Percentiles rank a stretch among this genome's conserved stretches.
These are phyloP conservation scores for Picochlorum sp. DNA, from an alignment of 139 green algal species.

Conservation along the genomic window DNA sequence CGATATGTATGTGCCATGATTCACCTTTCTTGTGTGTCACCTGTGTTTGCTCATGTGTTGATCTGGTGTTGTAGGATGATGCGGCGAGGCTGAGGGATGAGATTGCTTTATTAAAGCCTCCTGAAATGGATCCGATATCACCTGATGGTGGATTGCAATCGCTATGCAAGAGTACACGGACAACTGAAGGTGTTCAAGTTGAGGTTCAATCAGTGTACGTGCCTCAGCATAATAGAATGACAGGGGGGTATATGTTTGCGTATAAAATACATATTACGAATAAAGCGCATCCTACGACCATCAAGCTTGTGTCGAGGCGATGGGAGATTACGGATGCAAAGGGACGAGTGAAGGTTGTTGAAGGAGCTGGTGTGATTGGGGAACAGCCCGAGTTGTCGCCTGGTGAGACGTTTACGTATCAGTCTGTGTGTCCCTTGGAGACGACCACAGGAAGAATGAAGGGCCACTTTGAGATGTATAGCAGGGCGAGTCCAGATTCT, in stretches of 20 bases:
- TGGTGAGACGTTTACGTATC: conserved; percentile 59
- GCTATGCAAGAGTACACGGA: background rate
- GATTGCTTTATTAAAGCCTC: conserved; percentile 8
- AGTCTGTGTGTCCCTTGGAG: conserved; percentile 47
- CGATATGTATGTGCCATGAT: background rate
- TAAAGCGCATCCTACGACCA: conserved; percentile 9
- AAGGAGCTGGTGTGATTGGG: conserved; percentile 66
- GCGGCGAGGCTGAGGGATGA: conserved; percentile 16
- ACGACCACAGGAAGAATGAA: conserved; percentile 62
- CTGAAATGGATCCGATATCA: background rate
- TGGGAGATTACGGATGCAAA: conserved; percentile 17
- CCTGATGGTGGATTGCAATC: too few relatives aligned
- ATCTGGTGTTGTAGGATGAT: conserved; percentile 5
- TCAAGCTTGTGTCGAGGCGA: conserved; percentile 16
- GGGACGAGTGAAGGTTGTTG: conserved; percentile 18
- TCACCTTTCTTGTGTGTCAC: too few relatives aligned
- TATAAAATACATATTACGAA: conserved; percentile 25
- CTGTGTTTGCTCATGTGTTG: background rate
- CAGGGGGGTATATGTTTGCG: conserved; percentile 10
- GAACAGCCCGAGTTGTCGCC: conserved; percentile 64
- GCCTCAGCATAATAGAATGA: background rate
- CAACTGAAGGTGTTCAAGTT: conserved; percentile 21
- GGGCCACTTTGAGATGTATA: conserved; percentile 41
- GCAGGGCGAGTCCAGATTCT: background rate
- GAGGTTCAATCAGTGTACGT: conserved; percentile 14